phyloP scores from a whole-genome alignment of 2,329 filamentous ascomycete species.

The Alternaria arbusti region DNA sequence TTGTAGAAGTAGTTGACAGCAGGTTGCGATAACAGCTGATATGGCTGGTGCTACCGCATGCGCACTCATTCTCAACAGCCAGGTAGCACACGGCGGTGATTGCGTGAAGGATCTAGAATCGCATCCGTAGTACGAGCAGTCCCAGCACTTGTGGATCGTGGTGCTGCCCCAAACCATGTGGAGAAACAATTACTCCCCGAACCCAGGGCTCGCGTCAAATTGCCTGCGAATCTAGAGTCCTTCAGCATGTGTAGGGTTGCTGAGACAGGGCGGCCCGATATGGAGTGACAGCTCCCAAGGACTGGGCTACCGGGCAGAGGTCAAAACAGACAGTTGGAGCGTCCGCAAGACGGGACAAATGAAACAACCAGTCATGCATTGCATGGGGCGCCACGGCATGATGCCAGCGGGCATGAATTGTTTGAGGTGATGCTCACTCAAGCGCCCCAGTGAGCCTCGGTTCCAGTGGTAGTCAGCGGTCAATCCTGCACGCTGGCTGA shows the following conservation, averaged over 20 bases:
- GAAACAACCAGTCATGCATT: conserved; percentile 3
- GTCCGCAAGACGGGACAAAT: neutral
- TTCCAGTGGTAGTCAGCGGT: neutral
- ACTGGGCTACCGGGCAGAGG: conserved; percentile 9
- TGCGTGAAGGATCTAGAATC: conserved; percentile 19
- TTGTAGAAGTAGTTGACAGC: neutral
- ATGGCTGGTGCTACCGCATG: conserved; percentile 11
- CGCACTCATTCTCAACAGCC: conserved; percentile 2
- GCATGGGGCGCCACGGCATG: conserved; percentile 8
- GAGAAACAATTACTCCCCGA: neutral
- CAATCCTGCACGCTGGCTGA: neutral
- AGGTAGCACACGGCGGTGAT: conserved; percentile 4
- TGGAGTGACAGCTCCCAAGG: conserved; percentile 13
- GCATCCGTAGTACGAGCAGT: conserved; percentile 2
- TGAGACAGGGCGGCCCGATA: conserved; percentile 6
- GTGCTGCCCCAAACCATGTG: neutral
- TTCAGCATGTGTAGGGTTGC: conserved; percentile 1
- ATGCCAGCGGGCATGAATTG: neutral
- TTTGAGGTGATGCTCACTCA: conserved; percentile 1
- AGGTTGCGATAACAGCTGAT: conserved; percentile 2
- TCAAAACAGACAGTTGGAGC: neutral
- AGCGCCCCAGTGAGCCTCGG: neutral
- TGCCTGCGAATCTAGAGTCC: neutral
- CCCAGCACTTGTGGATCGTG: neutral
- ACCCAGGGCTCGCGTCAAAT: neutral